A percentile compares a stretch with the other conserved stretches of the same genome.
phyloP scores from a whole-genome alignment of 169 alveolate species.

The Eimeria brunetti region DNA sequence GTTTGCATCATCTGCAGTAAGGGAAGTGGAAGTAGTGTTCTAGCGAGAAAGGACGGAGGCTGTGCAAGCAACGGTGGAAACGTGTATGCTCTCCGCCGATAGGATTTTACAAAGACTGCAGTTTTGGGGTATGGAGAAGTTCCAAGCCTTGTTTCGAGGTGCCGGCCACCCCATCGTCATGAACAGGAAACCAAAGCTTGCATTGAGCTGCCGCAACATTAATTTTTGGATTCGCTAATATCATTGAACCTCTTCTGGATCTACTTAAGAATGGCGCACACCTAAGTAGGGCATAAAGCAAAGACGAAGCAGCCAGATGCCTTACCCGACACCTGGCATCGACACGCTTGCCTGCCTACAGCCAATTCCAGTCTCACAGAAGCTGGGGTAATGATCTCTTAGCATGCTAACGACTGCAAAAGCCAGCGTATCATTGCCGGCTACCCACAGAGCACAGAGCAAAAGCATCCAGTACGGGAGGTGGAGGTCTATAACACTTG shows the following conservation, averaged over 20 bases:
- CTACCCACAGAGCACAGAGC: background rate
- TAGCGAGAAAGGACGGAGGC: background rate
- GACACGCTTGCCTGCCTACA: too few species aligned
- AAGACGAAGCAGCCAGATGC: too few species aligned
- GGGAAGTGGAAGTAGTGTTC: background rate
- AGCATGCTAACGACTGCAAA: too few species aligned
- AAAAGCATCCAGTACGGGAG: background rate
- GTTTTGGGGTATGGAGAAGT: background rate
- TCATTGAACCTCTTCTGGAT: too few species aligned
- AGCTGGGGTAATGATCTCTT: too few species aligned
- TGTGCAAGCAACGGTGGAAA: background rate
- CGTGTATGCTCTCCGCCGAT: background rate
- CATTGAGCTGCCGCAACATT: too few species aligned
- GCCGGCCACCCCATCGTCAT: background rate
- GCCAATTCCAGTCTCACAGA: too few species aligned
- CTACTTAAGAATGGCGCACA: too few species aligned
- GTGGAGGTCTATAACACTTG: background rate
- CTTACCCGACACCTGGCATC: too few species aligned
- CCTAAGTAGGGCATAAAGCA: too few species aligned
- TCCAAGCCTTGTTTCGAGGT: background rate
- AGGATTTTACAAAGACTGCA: background rate
- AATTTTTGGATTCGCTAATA: too few species aligned
- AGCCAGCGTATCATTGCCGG: too few species aligned
- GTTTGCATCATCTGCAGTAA: background rate
- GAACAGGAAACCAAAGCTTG: background rate